Conservation (phyloP, 257 asterid genomes). For the Ligustrum vulgare region DNA sequence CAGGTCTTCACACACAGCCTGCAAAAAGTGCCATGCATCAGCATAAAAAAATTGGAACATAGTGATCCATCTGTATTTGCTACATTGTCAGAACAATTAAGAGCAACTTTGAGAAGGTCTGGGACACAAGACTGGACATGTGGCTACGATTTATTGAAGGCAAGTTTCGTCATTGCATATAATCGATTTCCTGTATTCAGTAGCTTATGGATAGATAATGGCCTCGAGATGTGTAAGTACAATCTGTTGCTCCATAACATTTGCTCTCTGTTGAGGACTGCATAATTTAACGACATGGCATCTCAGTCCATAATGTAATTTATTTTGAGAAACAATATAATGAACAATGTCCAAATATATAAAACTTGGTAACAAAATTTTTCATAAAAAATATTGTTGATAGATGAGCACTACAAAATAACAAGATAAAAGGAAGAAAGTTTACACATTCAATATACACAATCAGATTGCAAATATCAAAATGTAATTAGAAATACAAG, state of each 20-base stretch:
- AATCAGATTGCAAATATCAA: no score
- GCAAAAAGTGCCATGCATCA: no score
- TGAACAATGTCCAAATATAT: no score
- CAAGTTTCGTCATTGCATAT: constrained; percentile 85
- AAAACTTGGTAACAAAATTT: no score
- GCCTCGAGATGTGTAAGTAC: constrained; percentile 92
- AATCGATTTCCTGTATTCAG: constrained; percentile 61
- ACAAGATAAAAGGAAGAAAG: no score
- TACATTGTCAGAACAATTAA: constrained; percentile 72
- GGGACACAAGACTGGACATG: constrained; percentile 94
- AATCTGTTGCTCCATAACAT: constrained; percentile 77
- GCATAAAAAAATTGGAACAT: no score
- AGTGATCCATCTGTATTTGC: constrained; percentile 86
- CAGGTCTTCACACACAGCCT: no score
- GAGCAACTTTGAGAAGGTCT: constrained; percentile 80
- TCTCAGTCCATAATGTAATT: neutral
- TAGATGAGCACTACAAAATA: no score
- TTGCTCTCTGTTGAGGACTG: constrained; percentile 88
- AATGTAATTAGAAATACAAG: no score
- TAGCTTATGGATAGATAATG: constrained; percentile 67
- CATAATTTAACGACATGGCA: constrained; percentile 11
- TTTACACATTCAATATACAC: no score
- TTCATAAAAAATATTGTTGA: no score
- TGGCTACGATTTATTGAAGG: constrained; percentile 67
- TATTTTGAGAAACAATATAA: no score